phyloP scores from a whole-genome alignment of 805 yeast species.

The Candida patagonica region DNA sequence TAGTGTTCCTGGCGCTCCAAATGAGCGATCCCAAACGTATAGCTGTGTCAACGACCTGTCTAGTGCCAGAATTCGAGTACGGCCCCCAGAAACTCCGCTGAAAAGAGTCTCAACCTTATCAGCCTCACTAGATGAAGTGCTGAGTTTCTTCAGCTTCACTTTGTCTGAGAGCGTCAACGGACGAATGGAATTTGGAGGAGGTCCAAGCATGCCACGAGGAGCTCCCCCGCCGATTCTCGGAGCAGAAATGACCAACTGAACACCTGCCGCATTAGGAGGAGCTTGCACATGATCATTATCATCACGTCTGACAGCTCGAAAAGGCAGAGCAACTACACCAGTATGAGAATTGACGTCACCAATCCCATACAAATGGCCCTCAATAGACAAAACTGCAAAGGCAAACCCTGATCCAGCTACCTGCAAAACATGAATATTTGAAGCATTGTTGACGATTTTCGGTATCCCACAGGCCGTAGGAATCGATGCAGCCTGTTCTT shows the following conservation, averaged over 20 bases:
- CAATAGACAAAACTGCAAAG: background rate
- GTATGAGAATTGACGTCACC: background rate
- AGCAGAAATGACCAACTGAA: background rate
- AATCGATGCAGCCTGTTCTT: background rate
- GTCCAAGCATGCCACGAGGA: background rate
- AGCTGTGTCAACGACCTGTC: background rate
- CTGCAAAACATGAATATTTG: background rate
- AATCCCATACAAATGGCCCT: background rate
- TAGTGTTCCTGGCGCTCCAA: background rate
- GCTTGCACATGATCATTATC: too few species aligned
- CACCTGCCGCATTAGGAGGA: too few species aligned
- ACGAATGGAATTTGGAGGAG: background rate
- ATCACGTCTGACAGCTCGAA: background rate
- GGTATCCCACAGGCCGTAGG: background rate
- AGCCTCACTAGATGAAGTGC: background rate
- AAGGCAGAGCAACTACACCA: background rate
- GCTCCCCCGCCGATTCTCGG: background rate
- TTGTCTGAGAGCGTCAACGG: background rate
- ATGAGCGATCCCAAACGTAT: conserved; percentile 3
- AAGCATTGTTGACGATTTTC: background rate
- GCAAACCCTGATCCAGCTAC: conserved; percentile 1
- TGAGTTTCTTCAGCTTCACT: background rate
- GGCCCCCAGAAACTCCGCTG: conserved; percentile 1
- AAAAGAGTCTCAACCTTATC: background rate
- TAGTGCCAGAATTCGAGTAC: background rate